A percentile compares a stretch with the other conserved stretches of the same genome.
Conservation (phyloP, 148 eudicot species). For the Rhododendron molle region DNA sequence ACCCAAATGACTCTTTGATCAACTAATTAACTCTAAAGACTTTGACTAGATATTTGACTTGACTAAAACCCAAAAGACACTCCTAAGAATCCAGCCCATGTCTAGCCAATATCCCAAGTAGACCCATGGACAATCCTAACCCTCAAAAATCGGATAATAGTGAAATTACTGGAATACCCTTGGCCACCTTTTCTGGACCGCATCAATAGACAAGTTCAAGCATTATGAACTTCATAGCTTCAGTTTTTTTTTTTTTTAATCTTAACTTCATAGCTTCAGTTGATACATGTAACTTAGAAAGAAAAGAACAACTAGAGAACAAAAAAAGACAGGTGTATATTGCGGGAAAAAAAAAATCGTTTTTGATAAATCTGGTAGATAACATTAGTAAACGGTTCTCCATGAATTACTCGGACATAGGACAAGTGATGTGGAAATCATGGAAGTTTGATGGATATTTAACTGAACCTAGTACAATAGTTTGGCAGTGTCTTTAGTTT, state of each 20-base stretch:
- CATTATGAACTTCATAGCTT: constrained; percentile 3
- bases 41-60: too few species aligned
- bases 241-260: neutral
- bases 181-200: too few species aligned
- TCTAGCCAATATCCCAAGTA: too few species aligned
- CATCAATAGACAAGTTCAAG: neutral
- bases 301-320: neutral
- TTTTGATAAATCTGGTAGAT: neutral
- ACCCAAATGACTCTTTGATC: too few species aligned
- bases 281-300: neutral
- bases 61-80: too few species aligned
- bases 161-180: too few species aligned
- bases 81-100: too few species aligned
- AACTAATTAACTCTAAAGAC: too few species aligned
- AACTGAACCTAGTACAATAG: neutral
- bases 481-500: neutral
- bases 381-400: neutral
- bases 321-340: neutral
- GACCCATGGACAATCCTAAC: too few species aligned
- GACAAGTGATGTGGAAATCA: too few species aligned
- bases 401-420: neutral
- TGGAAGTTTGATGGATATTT: neutral
- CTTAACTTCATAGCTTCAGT: neutral
- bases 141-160: too few species aligned
- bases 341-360: too few species aligned